Evolutionary conservation across 163 green algal species (phyloP).

Genomic region (Prototheca wickerhamii): DNA sequence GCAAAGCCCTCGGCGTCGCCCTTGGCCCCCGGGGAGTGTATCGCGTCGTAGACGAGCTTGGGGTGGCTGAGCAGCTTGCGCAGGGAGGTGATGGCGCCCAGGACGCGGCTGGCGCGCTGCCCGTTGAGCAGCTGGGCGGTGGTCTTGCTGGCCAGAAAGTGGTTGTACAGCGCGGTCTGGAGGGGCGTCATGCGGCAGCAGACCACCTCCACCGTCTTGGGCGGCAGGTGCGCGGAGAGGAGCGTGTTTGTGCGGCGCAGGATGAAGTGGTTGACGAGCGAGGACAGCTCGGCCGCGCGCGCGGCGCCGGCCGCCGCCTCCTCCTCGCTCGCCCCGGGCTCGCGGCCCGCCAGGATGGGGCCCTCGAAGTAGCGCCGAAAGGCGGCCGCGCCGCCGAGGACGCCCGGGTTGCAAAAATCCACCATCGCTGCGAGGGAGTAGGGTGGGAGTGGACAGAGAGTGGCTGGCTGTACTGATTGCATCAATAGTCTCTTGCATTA

Average conservation of each 20-base stretch:
- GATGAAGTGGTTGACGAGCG: conserved; percentile 95
- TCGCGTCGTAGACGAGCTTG: conserved; percentile 80
- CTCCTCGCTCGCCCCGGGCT: conserved; percentile 57
- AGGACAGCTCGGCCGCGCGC: conserved; percentile 70
- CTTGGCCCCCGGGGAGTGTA: conserved; percentile 31
- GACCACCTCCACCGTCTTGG: conserved; percentile 95
- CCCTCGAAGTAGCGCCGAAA: conserved; percentile 78
- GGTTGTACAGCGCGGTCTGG: conserved; percentile 83
- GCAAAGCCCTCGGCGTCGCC: conserved; percentile 53
- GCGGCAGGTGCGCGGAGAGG: conserved; percentile 87
- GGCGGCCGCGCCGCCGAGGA: conserved; percentile 66
- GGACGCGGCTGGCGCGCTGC: conserved; percentile 49
- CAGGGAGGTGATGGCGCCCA: conserved; percentile 89
- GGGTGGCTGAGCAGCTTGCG: conserved; percentile 99
- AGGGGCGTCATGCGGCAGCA: conserved; percentile 86
- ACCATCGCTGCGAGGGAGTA: conserved; percentile 57
- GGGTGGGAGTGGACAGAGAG: background rate
- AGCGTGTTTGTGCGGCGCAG: conserved; percentile 93
- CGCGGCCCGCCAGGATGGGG: conserved; percentile 84
- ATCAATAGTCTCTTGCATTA: too few species aligned
- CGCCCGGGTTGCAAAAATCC: conserved; percentile 80
- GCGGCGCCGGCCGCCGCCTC: conserved; percentile 50
- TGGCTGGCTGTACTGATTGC: background rate
- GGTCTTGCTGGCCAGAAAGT: conserved; percentile 87
- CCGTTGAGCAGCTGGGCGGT: conserved; percentile 54